Percentiles rank a stretch among this genome's conserved stretches.
These are phyloP conservation scores for Malassezia furfur DNA, from an alignment of 1,284 basidiomycete genomes.

Conservation along the genomic window DNA sequence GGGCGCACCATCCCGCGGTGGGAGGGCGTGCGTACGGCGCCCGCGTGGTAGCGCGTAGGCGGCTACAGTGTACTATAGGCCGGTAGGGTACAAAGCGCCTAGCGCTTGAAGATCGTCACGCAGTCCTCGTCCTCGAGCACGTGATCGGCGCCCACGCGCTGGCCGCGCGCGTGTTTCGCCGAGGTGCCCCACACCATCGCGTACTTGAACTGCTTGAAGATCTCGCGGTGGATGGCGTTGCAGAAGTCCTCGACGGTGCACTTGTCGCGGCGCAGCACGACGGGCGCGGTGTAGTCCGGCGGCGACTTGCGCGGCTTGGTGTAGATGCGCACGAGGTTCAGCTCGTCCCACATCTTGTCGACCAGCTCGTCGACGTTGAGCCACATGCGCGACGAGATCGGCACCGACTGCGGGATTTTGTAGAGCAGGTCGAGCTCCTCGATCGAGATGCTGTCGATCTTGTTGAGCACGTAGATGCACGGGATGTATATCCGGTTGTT, in stretches of 20 bases:
- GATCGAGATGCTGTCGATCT: slow-evolving; percentile 87
- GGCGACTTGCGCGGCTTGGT: slow-evolving; percentile 84
- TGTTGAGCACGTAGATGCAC: slow-evolving; percentile 47
- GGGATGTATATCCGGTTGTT: slow-evolving; percentile 64
- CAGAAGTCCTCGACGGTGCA: slow-evolving; percentile 72
- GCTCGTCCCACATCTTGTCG: slow-evolving; percentile 53
- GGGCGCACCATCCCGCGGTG: slow-evolving; percentile 32
- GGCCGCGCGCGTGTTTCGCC: slow-evolving; percentile 89
- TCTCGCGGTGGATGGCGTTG: slow-evolving; percentile 76
- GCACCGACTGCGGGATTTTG: slow-evolving; percentile 84
- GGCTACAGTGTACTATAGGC: neutral
- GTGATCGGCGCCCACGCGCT: slow-evolving; percentile 67
- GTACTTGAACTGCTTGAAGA: slow-evolving; percentile 84
- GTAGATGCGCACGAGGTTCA: slow-evolving; percentile 56
- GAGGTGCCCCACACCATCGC: slow-evolving; percentile 87
- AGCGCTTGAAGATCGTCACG: slow-evolving; percentile 36
- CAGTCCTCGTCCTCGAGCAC: slow-evolving; percentile 37
- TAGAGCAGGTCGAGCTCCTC: slow-evolving; percentile 92
- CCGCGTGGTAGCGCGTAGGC: slow-evolving; percentile 7
- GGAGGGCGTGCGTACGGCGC: slow-evolving; percentile 19
- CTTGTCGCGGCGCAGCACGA: slow-evolving; percentile 58
- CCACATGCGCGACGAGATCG: slow-evolving; percentile 86
- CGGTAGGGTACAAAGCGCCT: neutral
- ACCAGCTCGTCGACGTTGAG: slow-evolving; percentile 92
- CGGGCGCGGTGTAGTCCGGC: slow-evolving; percentile 69